phyloP scores from a whole-genome alignment of 148 eudicot species.

The Heliosperma pusillum region DNA sequence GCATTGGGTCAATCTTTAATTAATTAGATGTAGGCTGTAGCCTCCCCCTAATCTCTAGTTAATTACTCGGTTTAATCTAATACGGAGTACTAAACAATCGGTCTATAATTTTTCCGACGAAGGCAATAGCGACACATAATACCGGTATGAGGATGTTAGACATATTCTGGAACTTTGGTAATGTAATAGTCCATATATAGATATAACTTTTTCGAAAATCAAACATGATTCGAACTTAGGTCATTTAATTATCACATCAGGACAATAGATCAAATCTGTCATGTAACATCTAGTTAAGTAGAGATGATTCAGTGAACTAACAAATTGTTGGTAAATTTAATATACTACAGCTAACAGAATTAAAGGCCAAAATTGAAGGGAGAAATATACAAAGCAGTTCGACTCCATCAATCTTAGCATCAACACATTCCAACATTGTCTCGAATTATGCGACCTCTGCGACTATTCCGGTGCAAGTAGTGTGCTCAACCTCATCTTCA shows the following conservation, averaged over 20 bases:
- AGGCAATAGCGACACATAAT: no score
- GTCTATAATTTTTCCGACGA: no score
- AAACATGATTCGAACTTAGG: no score
- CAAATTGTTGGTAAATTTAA: not conserved
- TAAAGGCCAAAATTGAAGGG: conserved; percentile 59
- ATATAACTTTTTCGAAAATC: no score
- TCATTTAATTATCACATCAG: no score
- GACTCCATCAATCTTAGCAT: conserved; percentile 14
- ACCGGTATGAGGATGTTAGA: no score
- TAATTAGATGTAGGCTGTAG: not conserved
- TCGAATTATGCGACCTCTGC: conserved; percentile 1
- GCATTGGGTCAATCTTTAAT: not conserved
- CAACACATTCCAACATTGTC: not conserved
- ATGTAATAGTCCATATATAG: no score
- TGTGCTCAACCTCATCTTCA: conserved; percentile 14
- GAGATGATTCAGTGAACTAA: no score
- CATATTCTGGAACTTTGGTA: no score
- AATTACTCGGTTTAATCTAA: not conserved
- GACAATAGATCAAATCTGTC: no score
- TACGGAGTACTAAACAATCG: no score
- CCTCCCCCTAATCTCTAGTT: not conserved
- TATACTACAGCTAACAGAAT: conserved; percentile 48
- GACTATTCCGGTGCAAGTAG: conserved; percentile 8
- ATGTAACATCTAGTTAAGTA: no score
- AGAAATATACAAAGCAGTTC: conserved; percentile 26